Evolutionary conservation across 441 rosid species (phyloP).

Genomic region (Gossypium trilobum): DNA sequence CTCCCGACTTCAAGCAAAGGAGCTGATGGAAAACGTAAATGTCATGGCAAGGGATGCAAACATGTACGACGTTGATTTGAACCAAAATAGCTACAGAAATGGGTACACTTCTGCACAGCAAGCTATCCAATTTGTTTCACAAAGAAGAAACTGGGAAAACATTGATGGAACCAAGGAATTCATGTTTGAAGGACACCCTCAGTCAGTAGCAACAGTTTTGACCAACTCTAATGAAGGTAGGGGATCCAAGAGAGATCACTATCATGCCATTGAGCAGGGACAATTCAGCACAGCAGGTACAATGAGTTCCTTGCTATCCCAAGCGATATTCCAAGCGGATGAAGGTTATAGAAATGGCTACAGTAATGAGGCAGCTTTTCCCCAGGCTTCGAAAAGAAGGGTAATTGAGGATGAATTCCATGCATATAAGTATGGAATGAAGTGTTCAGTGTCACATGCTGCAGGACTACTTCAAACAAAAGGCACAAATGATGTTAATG

Average conservation of each 20-base stretch:
- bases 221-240: slow-evolving; percentile 29
- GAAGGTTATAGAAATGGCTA: slow-evolving; percentile 24
- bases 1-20: slow-evolving; percentile 24
- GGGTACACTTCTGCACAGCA: slow-evolving; percentile 27
- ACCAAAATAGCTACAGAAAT: slow-evolving; percentile 23
- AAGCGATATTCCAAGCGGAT: slow-evolving; percentile 28
- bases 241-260: slow-evolving; percentile 42
- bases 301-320: slow-evolving; percentile 25
- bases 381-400: slow-evolving; percentile 38
- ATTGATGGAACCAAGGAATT: slow-evolving; percentile 27
- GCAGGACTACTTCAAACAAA: slow-evolving; percentile 26
- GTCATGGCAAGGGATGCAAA: slow-evolving; percentile 25
- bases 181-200: slow-evolving; percentile 22
- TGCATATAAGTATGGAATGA: slow-evolving; percentile 20
- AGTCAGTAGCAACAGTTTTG: slow-evolving; percentile 24
- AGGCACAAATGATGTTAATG: slow-evolving; percentile 13
- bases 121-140: slow-evolving; percentile 23
- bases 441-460: slow-evolving; percentile 13
- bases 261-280: slow-evolving; percentile 29
- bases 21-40: slow-evolving; percentile 22
- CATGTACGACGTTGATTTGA: slow-evolving; percentile 22
- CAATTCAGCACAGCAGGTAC: slow-evolving; percentile 23
- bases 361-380: slow-evolving; percentile 16
- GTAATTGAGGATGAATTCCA: slow-evolving; percentile 33
- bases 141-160: slow-evolving; percentile 21